phyloP scores from a whole-genome alignment of 306 rosid genomes.

The Chamaecrista fasciculata region DNA sequence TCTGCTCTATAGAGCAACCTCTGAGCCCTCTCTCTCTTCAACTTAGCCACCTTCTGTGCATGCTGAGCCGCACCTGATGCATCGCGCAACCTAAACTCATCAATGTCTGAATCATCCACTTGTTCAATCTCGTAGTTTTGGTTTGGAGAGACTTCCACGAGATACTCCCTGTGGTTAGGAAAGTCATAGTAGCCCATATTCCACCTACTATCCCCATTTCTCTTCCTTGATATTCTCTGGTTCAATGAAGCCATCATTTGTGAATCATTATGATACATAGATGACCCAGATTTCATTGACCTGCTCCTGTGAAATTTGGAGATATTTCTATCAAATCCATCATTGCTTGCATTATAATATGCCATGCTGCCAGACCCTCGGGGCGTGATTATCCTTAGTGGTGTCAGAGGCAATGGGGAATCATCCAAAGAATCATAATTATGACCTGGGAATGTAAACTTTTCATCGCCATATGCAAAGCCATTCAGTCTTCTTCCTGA shows the following conservation, averaged over 20 bases:
- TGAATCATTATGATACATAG: constrained; percentile 37
- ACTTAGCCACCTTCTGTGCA: constrained; percentile 55
- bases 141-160: constrained; percentile 41
- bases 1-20: constrained; percentile 66
- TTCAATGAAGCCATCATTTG: constrained; percentile 33
- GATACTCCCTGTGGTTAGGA: constrained; percentile 43
- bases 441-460: constrained; percentile 42
- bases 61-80: constrained; percentile 62
- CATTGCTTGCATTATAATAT: constrained; percentile 28
- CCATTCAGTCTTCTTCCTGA: constrained; percentile 73
- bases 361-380: constrained; percentile 43
- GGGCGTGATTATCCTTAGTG: constrained; percentile 53
- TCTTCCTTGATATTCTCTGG: constrained; percentile 47
- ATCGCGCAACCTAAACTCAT: constrained; percentile 58
- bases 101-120: constrained; percentile 47
- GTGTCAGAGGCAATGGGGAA: constrained; percentile 54
- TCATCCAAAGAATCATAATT: constrained; percentile 63
- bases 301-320: constrained; percentile 45
- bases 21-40: constrained; percentile 60
- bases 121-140: constrained; percentile 48
- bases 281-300: constrained; percentile 48
- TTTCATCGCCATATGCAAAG: constrained; percentile 54
- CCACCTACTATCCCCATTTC: constrained; percentile 52
- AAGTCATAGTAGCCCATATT: constrained; percentile 41
- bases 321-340: constrained; percentile 46